These are phyloP conservation scores for Pholiota adiposa DNA, from an alignment of 1,284 basidiomycete genomes.

Conservation along the genomic window DNA sequence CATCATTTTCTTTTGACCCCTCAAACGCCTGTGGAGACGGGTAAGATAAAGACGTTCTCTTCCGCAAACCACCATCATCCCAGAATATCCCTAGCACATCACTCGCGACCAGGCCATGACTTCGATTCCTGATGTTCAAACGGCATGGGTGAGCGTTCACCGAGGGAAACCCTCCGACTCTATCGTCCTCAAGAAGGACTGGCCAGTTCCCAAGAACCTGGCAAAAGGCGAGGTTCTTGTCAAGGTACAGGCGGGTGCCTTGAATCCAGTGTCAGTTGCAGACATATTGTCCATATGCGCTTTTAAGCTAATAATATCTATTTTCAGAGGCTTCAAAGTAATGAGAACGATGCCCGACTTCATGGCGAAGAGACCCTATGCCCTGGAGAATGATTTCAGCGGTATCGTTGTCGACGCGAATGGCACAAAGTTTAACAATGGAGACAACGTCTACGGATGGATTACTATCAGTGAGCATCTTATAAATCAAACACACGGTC, in stretches of 20 bases:
- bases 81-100: neutral
- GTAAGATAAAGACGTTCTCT: neutral
- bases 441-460: slow-evolving; percentile 64
- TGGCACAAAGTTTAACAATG: slow-evolving; percentile 51
- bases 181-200: slow-evolving; percentile 47
- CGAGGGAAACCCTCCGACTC: slow-evolving; percentile 48
- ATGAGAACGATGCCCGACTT: slow-evolving; percentile 56
- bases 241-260: slow-evolving; percentile 62
- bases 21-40: neutral
- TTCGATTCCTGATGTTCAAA: slow-evolving; percentile 4
- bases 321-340: slow-evolving; percentile 55
- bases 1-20: neutral
- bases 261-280: slow-evolving; percentile 66
- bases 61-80: neutral
- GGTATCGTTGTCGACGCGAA: slow-evolving; percentile 62
- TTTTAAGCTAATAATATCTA: neutral
- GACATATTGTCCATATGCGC: neutral
- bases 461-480: slow-evolving; percentile 14
- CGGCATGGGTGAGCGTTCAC: slow-evolving; percentile 41
- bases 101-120: neutral
- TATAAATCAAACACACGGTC: too few species aligned
- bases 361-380: slow-evolving; percentile 50
- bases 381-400: slow-evolving; percentile 64
- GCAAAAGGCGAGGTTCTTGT: slow-evolving; percentile 57
- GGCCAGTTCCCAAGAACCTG: slow-evolving; percentile 49